Percentiles rank a stretch among this genome's conserved stretches.
These are phyloP conservation scores for Volvox reticuliferus DNA, from an alignment of 139 green algal species.

Conservation along the genomic window DNA sequence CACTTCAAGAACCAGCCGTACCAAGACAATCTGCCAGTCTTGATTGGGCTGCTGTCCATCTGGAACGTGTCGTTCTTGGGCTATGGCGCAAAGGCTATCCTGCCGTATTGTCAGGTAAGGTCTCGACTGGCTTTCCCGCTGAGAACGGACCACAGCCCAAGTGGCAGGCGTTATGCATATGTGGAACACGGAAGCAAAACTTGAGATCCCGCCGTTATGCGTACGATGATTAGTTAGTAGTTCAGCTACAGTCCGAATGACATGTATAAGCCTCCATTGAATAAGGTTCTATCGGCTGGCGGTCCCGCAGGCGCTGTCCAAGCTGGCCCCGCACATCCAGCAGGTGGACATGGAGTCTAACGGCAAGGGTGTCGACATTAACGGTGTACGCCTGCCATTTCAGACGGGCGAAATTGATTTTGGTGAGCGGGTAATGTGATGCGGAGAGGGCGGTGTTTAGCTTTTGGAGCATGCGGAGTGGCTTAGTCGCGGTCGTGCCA, in stretches of 20 bases:
- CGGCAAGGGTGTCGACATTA: conserved; percentile 97
- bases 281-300: too few species aligned
- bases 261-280: too few species aligned
- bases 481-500: too few species aligned
- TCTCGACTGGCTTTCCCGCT: neutral
- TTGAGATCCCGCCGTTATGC: too few species aligned
- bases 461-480: too few species aligned
- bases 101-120: conserved; percentile 95
- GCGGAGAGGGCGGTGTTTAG: too few species aligned
- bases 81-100: conserved; percentile 92
- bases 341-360: conserved; percentile 98
- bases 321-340: conserved; percentile 98
- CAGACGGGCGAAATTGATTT: conserved; percentile 97
- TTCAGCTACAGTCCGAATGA: too few species aligned
- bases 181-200: too few species aligned
- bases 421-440: conserved; percentile 66
- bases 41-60: conserved; percentile 93
- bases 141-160: too few species aligned
- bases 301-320: conserved; percentile 88
- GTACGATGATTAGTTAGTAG: too few species aligned
- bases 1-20: conserved; percentile 93
- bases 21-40: conserved; percentile 94
- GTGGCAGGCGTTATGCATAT: too few species aligned
- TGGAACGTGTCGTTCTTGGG: conserved; percentile 99
- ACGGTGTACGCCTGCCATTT: conserved; percentile 90